Conservation (phyloP, 164 flowering plant species). For the Amborella trichopoda region DNA sequence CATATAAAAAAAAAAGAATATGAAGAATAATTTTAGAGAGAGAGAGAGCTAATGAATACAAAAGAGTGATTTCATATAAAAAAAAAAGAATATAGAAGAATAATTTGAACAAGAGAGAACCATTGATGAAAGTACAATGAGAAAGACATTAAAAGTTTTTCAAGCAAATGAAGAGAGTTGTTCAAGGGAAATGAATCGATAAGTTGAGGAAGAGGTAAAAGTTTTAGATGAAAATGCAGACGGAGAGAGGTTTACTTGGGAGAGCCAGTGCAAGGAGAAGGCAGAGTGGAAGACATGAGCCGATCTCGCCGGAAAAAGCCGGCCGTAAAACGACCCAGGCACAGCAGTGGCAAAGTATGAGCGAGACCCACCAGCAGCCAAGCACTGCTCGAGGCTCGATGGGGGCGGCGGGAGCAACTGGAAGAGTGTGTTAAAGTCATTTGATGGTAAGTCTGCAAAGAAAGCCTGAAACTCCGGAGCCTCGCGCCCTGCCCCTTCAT, state of each 20-base stretch:
- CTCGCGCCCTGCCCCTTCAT: slow-evolving; percentile 35
- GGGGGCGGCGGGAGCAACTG: slow-evolving; percentile 65
- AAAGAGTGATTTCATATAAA: too few species aligned
- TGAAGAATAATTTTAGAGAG: too few species aligned
- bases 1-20: too few species aligned
- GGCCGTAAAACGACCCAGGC: slow-evolving; percentile 68
- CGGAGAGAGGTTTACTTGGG: slow-evolving; percentile 37
- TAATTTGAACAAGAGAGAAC: too few species aligned
- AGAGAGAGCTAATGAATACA: too few species aligned
- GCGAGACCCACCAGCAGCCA: slow-evolving; percentile 39
- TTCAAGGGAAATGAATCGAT: too few species aligned
- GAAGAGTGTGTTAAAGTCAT: slow-evolving; percentile 90
- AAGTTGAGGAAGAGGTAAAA: neutral
- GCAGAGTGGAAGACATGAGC: slow-evolving; percentile 73
- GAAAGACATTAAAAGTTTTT: too few species aligned
- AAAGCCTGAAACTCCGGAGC: slow-evolving; percentile 77
- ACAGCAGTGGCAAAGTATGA: slow-evolving; percentile 80
- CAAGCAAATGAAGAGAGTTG: too few species aligned
- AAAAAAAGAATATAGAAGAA: too few species aligned
- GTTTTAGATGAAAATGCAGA: neutral
- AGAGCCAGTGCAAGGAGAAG: slow-evolving; percentile 90
- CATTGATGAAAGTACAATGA: too few species aligned
- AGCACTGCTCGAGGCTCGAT: slow-evolving; percentile 71
- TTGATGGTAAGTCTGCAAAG: slow-evolving; percentile 84
- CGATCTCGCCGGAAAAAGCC: slow-evolving; percentile 64